A percentile compares a stretch with the other conserved stretches of the same genome.
These are phyloP conservation scores for Aureobasidium sp. DNA, from an alignment of 2,329 filamentous ascomycete species.

Conservation along the genomic window DNA sequence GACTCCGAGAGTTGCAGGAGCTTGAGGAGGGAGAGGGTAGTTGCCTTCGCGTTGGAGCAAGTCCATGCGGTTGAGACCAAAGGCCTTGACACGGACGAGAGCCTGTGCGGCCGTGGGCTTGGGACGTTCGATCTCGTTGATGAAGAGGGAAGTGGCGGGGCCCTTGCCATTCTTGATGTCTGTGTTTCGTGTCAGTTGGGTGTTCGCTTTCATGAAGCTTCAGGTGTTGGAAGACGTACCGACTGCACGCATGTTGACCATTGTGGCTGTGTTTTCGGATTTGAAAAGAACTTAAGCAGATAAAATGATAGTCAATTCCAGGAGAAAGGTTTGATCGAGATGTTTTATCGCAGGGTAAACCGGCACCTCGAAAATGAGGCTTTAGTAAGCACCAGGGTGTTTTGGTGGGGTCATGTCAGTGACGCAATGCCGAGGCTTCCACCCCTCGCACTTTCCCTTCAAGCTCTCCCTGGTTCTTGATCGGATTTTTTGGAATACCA, in stretches of 20 bases:
- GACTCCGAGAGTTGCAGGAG: constrained; percentile 62
- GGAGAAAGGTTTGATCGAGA: no score
- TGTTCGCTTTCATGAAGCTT: background rate
- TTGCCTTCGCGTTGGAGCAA: constrained; percentile 63
- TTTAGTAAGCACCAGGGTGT: constrained; percentile 10
- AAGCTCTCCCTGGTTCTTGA: background rate
- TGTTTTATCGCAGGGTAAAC: background rate
- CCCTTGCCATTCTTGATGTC: constrained; percentile 51
- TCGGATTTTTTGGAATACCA: no score
- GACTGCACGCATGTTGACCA: constrained; percentile 42
- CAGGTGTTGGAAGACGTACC: constrained; percentile 29
- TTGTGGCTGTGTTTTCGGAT: constrained; percentile 10
- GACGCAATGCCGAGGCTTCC: background rate
- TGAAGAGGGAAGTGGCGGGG: constrained; percentile 45
- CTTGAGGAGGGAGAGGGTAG: constrained; percentile 65
- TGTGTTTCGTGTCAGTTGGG: constrained; percentile 19
- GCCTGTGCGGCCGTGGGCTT: constrained; percentile 42
- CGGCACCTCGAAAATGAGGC: background rate
- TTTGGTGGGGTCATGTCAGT: background rate
- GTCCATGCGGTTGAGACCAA: constrained; percentile 84
- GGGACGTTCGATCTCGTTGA: constrained; percentile 45
- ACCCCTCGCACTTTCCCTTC: background rate
- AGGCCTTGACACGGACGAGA: constrained; percentile 72
- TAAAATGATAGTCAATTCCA: background rate
- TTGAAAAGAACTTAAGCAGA: background rate